These are phyloP conservation scores for Cystoderma amianthinum DNA, from an alignment of 768 basidiomycete species.

Conservation along the genomic window DNA sequence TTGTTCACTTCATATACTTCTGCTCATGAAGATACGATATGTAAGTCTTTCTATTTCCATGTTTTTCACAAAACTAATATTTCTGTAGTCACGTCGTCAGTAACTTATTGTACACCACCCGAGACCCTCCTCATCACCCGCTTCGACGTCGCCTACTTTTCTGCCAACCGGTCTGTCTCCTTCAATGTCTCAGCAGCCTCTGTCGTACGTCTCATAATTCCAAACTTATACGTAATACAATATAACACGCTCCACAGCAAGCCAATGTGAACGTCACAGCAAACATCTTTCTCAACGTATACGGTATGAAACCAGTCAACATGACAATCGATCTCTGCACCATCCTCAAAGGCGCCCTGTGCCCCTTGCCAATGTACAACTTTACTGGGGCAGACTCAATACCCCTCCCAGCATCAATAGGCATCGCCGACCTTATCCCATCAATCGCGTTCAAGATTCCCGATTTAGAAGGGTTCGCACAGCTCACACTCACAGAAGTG, in stretches of 20 bases:
- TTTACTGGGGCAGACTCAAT: slow-evolving; percentile 80
- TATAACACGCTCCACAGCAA: slow-evolving; percentile 36
- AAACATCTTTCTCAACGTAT: slow-evolving; percentile 79
- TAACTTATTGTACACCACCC: slow-evolving; percentile 81
- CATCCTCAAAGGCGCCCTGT: slow-evolving; percentile 72
- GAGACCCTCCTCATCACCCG: slow-evolving; percentile 73
- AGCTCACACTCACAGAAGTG: slow-evolving; percentile 65
- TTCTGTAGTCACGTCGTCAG: slow-evolving; percentile 71
- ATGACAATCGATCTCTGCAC: slow-evolving; percentile 82
- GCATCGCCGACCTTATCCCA: slow-evolving; percentile 56
- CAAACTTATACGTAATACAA: slow-evolving; percentile 6
- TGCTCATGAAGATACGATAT: slow-evolving; percentile 51
- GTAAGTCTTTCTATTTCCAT: slow-evolving; percentile 33
- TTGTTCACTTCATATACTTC: slow-evolving; percentile 27
- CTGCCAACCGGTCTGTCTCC: slow-evolving; percentile 61
- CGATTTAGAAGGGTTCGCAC: slow-evolving; percentile 86
- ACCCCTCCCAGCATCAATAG: slow-evolving; percentile 51
- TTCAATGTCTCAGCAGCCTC: slow-evolving; percentile 87
- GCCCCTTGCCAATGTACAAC: slow-evolving; percentile 77
- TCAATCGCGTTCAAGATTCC: slow-evolving; percentile 81
- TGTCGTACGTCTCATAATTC: slow-evolving; percentile 53
- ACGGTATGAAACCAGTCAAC: slow-evolving; percentile 80
- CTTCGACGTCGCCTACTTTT: slow-evolving; percentile 69
- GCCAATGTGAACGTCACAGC: slow-evolving; percentile 76
- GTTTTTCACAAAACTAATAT: slow-evolving; percentile 7